phyloP scores from a whole-genome alignment of 768 basidiomycete species.

The Hypholoma fasciculare region DNA sequence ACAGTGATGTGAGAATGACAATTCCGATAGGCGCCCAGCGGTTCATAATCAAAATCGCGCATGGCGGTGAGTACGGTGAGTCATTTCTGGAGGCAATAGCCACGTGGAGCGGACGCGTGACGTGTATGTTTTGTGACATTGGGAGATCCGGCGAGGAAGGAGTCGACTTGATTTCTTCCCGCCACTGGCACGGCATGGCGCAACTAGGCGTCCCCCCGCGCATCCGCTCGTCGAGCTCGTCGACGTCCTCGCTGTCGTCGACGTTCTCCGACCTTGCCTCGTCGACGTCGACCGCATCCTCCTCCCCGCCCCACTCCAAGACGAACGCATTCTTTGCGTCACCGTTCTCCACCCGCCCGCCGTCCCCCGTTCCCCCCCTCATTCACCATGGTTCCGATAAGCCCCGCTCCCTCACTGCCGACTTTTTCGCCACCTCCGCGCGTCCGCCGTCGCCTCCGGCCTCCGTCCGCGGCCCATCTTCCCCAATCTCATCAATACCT shows the following conservation, averaged over 20 bases:
- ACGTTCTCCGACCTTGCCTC: constrained; percentile 38
- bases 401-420: constrained; percentile 25
- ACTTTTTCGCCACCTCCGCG: constrained; percentile 29
- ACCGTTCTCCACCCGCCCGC: constrained; percentile 40
- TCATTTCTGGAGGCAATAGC: not conserved
- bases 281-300: constrained; percentile 23
- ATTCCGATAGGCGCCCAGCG: not conserved
- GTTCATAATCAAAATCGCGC: not conserved
- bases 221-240: constrained; percentile 26
- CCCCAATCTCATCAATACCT: constrained; percentile 17
- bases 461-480: constrained; percentile 4
- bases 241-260: constrained; percentile 36
- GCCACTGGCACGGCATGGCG: not conserved
- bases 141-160: not conserved
- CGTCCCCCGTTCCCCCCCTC: constrained; percentile 29
- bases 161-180: not conserved
- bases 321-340: constrained; percentile 51
- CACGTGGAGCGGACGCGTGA: constrained; percentile 3
- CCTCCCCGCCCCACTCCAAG: constrained; percentile 35
- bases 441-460: constrained; percentile 23
- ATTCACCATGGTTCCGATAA: constrained; percentile 12
- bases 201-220: constrained; percentile 7
- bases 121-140: constrained; percentile 3
- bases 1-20: not conserved
- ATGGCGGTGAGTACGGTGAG: not conserved